Percentiles rank a stretch among this genome's conserved stretches.
Conservation (phyloP, 208 protist species). For the Trypanosoma cruzi region DNA sequence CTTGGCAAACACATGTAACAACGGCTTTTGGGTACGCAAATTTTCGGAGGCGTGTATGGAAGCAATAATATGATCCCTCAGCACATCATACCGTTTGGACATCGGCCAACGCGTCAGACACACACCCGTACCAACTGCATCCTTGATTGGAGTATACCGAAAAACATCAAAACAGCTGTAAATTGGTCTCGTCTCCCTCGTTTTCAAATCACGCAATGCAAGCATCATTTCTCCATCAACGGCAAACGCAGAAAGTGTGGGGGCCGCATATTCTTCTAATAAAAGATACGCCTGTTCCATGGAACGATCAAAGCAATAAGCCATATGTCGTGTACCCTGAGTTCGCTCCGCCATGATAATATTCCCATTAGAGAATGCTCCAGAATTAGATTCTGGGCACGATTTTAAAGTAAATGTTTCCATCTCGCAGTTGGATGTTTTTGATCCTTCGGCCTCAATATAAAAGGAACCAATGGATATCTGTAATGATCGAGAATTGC, state of each 20-base stretch:
- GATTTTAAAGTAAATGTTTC: conserved; percentile 15
- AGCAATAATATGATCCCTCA: conserved; percentile 37
- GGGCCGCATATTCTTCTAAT: conserved; percentile 31
- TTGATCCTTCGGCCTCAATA: neutral
- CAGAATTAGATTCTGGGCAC: neutral
- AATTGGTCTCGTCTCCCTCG: conserved; percentile 17
- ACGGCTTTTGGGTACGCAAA: neutral
- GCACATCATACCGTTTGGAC: conserved; percentile 37
- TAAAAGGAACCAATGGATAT: conserved; percentile 13
- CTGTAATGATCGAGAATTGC: neutral
- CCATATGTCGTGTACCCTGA: conserved; percentile 26
- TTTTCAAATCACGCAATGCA: neutral
- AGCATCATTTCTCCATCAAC: conserved; percentile 73
- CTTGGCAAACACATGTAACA: conserved; percentile 50
- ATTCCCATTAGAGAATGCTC: neutral
- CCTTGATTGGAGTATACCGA: conserved; percentile 24
- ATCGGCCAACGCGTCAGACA: conserved; percentile 34
- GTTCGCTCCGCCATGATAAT: conserved; percentile 11
- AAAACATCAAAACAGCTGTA: conserved; percentile 68
- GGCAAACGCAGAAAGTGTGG: conserved; percentile 33
- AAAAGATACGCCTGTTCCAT: conserved; percentile 60
- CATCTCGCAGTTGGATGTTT: neutral
- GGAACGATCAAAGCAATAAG: conserved; percentile 56
- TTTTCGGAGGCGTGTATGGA: conserved; percentile 17
- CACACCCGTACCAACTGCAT: conserved; percentile 11